Conservation (phyloP, 2,329 filamentous ascomycete species). For the Gaeumannomyces sp. region DNA sequence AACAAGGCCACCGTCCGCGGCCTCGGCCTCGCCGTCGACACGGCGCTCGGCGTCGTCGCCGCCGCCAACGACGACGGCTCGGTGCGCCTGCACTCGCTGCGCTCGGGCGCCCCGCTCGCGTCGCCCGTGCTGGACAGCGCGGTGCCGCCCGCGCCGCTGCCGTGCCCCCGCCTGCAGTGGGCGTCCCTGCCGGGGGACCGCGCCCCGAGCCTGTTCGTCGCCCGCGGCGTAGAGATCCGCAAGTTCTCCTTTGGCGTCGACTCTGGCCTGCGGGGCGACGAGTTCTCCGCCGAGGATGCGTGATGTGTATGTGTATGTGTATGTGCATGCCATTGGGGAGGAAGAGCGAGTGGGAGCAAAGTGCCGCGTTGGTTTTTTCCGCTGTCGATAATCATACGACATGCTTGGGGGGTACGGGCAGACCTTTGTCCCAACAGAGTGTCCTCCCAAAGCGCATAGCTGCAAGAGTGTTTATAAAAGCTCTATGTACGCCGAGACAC, state of each 20-base stretch:
- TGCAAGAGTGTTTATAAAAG: too few relatives aligned
- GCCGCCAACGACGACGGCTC: slow-evolving; percentile 46
- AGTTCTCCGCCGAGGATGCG: background rate
- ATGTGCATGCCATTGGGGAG: background rate
- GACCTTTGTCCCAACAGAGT: too few relatives aligned
- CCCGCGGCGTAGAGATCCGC: slow-evolving; percentile 27
- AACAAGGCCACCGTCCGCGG: slow-evolving; percentile 36
- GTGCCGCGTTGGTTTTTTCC: too few relatives aligned
- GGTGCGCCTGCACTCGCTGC: slow-evolving; percentile 43
- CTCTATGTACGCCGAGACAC: too few relatives aligned
- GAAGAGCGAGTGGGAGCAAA: too few relatives aligned
- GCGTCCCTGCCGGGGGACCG: slow-evolving; percentile 34
- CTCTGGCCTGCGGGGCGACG: background rate
- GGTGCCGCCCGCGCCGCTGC: background rate
- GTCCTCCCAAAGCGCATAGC: too few relatives aligned
- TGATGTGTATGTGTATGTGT: background rate
- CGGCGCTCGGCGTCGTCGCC: slow-evolving; percentile 44
- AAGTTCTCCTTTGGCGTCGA: slow-evolving; percentile 38
- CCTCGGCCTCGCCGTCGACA: slow-evolving; percentile 45
- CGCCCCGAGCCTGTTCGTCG: slow-evolving; percentile 41
- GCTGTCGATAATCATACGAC: too few relatives aligned
- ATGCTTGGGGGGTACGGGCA: too few relatives aligned
- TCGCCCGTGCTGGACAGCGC: background rate
- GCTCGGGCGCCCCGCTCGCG: slow-evolving; percentile 29
- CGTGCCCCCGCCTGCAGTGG: slow-evolving; percentile 8